Evolutionary conservation across 495 filamentous ascomycete genomes (phyloP), one percentile per base, ranked within the genome.

Genomic region (Podospora comata): DNA sequence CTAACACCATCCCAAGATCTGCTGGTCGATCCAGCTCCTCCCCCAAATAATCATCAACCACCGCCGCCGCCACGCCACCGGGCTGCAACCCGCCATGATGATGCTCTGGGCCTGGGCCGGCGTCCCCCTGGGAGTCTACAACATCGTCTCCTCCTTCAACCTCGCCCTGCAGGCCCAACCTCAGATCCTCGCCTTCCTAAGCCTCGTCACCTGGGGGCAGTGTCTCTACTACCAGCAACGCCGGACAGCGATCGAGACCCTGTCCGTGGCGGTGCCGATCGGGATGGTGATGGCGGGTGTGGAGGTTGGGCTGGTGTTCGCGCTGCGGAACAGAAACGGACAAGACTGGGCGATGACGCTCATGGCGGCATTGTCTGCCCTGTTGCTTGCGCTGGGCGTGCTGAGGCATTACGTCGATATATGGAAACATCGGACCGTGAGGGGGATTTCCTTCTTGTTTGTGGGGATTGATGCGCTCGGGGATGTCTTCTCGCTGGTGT

Each of bases 31-130:
- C 19, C 75, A 90, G 84, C 81, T 90, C 34, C 78, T 89, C 32
- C 88, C 88, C 5, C 88, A 90, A 74, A 87, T 90, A 63, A 72
- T 87, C 26, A 84, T 89, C 70, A 90, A 90, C 73, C 86, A 88
- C 68, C 81, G 83, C 20, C 76, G 87, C 26, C 85, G 89, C 67
- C 76, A 87, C 76, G 86, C 87, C 0, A 80, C 77, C 44, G 87
- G 88, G 13, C 74, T 90, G 0, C 87, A 88, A 64, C 79, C 81
- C 0, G 84, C 86, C 4, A 89, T 90, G 87, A 89, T 90, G 87
- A 78, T 89, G 19, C 77, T 88, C 19, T 90, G 88, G 88, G 88
- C 88, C 5, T 81, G 77, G 53, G 87, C 88, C 1, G 87, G 88
- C 0, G 83, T 89, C 5, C 86, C 88, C 9, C 82, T 90, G 0